Conservation (phyloP, 2,329 filamentous ascomycete genomes). For the Aspergillus sp. region DNA sequence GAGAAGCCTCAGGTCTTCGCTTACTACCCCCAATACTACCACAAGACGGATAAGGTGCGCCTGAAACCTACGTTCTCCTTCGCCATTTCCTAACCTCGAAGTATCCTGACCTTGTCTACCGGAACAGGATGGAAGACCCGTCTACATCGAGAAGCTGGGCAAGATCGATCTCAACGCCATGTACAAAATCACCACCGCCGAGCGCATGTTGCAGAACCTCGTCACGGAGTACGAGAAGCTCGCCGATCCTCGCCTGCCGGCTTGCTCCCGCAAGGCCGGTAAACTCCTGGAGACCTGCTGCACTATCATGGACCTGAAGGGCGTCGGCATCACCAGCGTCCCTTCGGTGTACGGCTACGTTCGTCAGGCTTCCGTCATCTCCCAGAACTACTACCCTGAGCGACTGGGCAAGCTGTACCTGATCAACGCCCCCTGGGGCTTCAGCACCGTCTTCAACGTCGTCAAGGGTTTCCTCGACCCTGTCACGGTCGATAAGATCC, state of each 20-base stretch:
- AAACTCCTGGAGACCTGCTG: constrained; percentile 95
- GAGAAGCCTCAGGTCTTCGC: constrained; percentile 81
- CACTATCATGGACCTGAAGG: constrained; percentile 97
- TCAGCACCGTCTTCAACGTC: constrained; percentile 77
- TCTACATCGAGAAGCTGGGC: constrained; percentile 96
- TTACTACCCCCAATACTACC: constrained; percentile 98
- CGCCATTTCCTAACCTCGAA: background rate
- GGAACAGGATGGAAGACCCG: constrained; percentile 80
- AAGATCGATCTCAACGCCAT: constrained; percentile 87
- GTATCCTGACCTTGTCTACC: constrained; percentile 5
- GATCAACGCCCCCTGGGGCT: constrained; percentile 97
- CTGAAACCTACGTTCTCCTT: background rate
- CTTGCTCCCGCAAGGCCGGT: constrained; percentile 88
- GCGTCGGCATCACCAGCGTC: constrained; percentile 78
- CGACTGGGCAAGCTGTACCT: constrained; percentile 92
- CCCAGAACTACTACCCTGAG: constrained; percentile 99
- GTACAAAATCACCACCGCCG: constrained; percentile 86
- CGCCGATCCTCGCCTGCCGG: constrained; percentile 85
- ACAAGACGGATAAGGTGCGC: constrained; percentile 65
- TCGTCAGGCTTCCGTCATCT: constrained; percentile 78
- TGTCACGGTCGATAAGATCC: constrained; percentile 93
- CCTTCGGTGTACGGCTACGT: constrained; percentile 86
- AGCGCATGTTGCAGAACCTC: constrained; percentile 95
- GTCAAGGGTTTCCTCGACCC: constrained; percentile 95
- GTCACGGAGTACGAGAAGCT: constrained; percentile 98